Percentiles rank a stretch among this genome's conserved stretches.
Conservation (phyloP, 257 asterid genomes). For the Echites panduratus region DNA sequence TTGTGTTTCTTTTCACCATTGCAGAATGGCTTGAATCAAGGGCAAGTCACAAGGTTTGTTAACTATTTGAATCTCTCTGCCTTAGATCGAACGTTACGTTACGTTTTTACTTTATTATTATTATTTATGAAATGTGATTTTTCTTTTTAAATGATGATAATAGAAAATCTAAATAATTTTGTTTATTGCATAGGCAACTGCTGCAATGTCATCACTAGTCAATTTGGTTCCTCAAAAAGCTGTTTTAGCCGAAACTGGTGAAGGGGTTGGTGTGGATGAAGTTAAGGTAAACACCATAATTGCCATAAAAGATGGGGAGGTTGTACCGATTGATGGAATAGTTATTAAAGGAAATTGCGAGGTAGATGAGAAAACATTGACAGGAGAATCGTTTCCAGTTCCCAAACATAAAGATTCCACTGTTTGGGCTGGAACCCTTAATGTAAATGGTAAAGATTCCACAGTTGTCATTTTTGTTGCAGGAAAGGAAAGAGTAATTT, state of each 20-base stretch:
- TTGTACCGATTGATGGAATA: conserved; percentile 73
- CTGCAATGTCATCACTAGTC: conserved; percentile 66
- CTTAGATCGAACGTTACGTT: no score
- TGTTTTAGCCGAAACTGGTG: conserved; percentile 64
- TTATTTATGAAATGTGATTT: no score
- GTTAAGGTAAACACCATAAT: conserved; percentile 55
- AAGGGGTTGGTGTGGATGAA: conserved; percentile 58
- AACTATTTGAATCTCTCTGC: background rate
- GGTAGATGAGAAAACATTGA: conserved; percentile 69
- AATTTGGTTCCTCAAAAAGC: conserved; percentile 78
- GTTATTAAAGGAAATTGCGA: conserved; percentile 77
- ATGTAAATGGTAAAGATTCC: conserved; percentile 52
- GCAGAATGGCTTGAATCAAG: conserved; percentile 85
- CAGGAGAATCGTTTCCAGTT: conserved; percentile 91
- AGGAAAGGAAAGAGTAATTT: background rate
- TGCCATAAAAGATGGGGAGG: conserved; percentile 78
- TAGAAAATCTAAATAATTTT: background rate
- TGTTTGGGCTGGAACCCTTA: conserved; percentile 87
- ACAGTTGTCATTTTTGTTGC: no score
- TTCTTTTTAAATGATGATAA: no score
- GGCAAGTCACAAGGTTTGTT: conserved; percentile 75
- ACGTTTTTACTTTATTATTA: no score
- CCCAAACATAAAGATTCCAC: conserved; percentile 56
- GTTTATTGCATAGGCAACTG: conserved; percentile 34
- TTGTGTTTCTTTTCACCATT: conserved; percentile 69